Evolutionary conservation across 306 rosid species (phyloP), one percentile per base, ranked within the genome.

Genomic region (Delonix regia): DNA sequence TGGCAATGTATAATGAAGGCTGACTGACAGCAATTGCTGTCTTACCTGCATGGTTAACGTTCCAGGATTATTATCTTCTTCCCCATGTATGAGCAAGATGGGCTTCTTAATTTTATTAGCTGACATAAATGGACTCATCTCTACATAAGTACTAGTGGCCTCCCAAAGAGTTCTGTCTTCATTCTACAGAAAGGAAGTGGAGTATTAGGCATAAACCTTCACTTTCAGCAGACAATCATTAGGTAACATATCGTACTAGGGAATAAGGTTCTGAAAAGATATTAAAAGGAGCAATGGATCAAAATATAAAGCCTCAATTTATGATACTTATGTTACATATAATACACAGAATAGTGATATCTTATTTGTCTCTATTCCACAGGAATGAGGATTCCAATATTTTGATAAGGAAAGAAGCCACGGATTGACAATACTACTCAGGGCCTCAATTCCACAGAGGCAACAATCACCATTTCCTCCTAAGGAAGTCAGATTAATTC

Each of bases 161-260:
- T 95, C 94, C 99, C 99, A 95, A 69, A 95, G 98, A 44, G 98
- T 95, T 89, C 99, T 86, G 59, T 95, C 99, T 87, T 95, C 99
- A 68, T 93, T 88, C 99, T 95, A 75, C 76, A 87, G 55, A 77
- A 13, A 66, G 59, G 70, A 72, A 75, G 24, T 73, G 55, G 39
- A 66, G 52, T 28, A 41, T 60, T 49, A 79, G 77, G 27, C 52
- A 13, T 47, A 55, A 82, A 67, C 30, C 56, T 39, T 33, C 22
- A 75, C 52, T 39, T 76, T 76, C 65, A 71, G 36, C 36, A 51
- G 73, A 57, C 24, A 73, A 63, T 74, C 61, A 74, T 52, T 66
- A 60, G 49, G 70, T 52, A 80, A 73, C 42, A 44, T 57, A 78
- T 3, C 30, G 36, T 49, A 62, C 44, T 22, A 72, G 22, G 39